These are phyloP conservation scores for Pichia sp. DNA, from an alignment of 1,139 yeast genomes.

Conservation along the genomic window DNA sequence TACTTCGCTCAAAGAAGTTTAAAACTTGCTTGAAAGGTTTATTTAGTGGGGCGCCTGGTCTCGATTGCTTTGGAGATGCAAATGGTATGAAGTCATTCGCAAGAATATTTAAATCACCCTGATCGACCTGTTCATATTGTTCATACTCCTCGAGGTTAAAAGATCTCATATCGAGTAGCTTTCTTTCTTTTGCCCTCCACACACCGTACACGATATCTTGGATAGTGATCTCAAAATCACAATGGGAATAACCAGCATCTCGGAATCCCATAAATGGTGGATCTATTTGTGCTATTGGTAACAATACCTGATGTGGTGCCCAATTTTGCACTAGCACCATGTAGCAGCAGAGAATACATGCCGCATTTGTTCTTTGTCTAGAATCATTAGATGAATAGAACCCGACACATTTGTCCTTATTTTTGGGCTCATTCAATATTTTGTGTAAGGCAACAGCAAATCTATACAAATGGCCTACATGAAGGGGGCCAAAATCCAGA, in stretches of 20 bases:
- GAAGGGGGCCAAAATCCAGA: conserved; percentile 92
- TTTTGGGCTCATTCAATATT: conserved; percentile 75
- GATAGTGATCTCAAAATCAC: conserved; percentile 87
- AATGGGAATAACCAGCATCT: conserved; percentile 95
- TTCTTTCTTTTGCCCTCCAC: conserved; percentile 97
- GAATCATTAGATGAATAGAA: conserved; percentile 80
- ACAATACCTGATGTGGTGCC: conserved; percentile 97
- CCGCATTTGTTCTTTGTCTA: conserved; percentile 85
- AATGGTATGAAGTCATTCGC: conserved; percentile 95
- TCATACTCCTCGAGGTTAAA: conserved; percentile 92
- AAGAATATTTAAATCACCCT: conserved; percentile 89
- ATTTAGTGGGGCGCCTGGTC: conserved; percentile 42
- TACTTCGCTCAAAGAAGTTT: conserved; percentile 59
- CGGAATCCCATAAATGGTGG: conserved; percentile 94
- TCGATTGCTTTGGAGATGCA: conserved; percentile 89
- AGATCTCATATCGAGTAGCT: conserved; percentile 77
- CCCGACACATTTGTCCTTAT: conserved; percentile 84
- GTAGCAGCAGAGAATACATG: conserved; percentile 87
- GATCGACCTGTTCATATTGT: conserved; percentile 90
- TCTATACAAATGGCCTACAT: conserved; percentile 86
- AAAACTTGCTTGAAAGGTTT: conserved; percentile 78
- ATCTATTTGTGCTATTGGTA: conserved; percentile 85
- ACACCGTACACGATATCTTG: conserved; percentile 94
- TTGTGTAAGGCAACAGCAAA: conserved; percentile 94
- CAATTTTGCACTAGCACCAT: conserved; percentile 94